Evolutionary conservation across 208 protist genomes (phyloP).

Genomic region (Trypanosoma grayi): DNA sequence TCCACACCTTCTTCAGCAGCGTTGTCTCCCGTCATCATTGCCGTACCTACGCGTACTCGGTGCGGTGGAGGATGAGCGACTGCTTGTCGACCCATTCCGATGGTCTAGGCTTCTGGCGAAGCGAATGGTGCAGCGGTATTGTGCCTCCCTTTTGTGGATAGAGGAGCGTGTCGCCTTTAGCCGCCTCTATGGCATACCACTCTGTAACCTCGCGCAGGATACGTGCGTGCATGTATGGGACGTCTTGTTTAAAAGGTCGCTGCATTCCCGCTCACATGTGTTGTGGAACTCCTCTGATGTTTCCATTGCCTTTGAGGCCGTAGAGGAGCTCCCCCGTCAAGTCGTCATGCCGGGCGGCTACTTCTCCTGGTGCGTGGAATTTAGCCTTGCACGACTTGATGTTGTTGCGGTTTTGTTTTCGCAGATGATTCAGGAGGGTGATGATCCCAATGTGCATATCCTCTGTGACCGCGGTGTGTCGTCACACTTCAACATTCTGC

Average conservation of each 20-base stretch:
- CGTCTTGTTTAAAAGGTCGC: constrained; percentile 73
- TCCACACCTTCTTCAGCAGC: constrained; percentile 63
- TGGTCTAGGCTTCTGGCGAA: constrained; percentile 65
- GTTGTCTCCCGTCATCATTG: constrained; percentile 40
- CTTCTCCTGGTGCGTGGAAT: constrained; percentile 81
- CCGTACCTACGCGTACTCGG: constrained; percentile 80
- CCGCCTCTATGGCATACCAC: constrained; percentile 68
- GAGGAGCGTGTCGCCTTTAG: constrained; percentile 83
- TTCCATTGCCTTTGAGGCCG: constrained; percentile 60
- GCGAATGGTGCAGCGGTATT: constrained; percentile 79
- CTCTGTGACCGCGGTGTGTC: constrained; percentile 81
- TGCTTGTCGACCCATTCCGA: constrained; percentile 84
- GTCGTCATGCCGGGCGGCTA: constrained; percentile 84
- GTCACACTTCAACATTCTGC: constrained; percentile 89
- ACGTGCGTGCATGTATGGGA: constrained; percentile 84
- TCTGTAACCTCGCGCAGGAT: constrained; percentile 87
- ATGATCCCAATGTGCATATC: constrained; percentile 67
- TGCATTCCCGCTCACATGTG: constrained; percentile 71
- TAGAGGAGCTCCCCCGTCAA: constrained; percentile 76
- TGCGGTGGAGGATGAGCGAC: constrained; percentile 74
- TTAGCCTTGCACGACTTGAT: constrained; percentile 81
- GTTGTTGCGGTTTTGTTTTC: constrained; percentile 89
- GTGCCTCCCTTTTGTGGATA: constrained; percentile 75
- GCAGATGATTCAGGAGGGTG: constrained; percentile 85
- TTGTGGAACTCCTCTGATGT: constrained; percentile 79